These are phyloP conservation scores for Hortiboletus flavorubellus DNA, from an alignment of 768 basidiomycete genomes.

Conservation along the genomic window DNA sequence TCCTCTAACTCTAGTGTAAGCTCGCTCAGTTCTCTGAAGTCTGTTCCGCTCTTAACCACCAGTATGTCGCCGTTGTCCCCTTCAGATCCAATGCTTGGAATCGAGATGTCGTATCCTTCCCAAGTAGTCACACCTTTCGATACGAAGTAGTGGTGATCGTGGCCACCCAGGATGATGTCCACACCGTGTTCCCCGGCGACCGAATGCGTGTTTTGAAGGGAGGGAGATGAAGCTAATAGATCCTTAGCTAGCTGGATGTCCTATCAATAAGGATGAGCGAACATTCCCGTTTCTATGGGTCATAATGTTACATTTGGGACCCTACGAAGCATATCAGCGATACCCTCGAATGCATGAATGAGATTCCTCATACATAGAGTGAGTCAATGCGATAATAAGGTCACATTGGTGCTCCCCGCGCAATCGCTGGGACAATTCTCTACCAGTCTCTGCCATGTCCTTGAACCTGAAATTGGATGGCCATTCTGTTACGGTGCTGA, in stretches of 20 bases:
- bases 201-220: slow-evolving; percentile 40
- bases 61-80: slow-evolving; percentile 66
- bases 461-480: slow-evolving; percentile 71
- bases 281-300: background rate
- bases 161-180: slow-evolving; percentile 81
- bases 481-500: slow-evolving; percentile 83
- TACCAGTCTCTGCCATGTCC: slow-evolving; percentile 69
- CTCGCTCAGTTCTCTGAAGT: slow-evolving; percentile 84
- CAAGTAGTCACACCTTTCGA: slow-evolving; percentile 62
- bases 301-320: slow-evolving; percentile 26
- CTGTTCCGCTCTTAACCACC: slow-evolving; percentile 81
- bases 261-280: slow-evolving; percentile 35
- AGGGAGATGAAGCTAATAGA: slow-evolving; percentile 55
- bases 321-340: slow-evolving; percentile 12
- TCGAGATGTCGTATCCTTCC: slow-evolving; percentile 56
- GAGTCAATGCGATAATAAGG: slow-evolving; percentile 80
- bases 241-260: slow-evolving; percentile 68
- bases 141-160: slow-evolving; percentile 81
- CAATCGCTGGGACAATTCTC: slow-evolving; percentile 65
- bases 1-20: slow-evolving; percentile 60
- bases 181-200: slow-evolving; percentile 66
- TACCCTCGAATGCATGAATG: background rate
- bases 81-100: slow-evolving; percentile 61
- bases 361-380: slow-evolving; percentile 53
- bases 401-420: slow-evolving; percentile 74